phyloP scores from a whole-genome alignment of 2,329 filamentous ascomycete genomes.

The Alternaria sp. region DNA sequence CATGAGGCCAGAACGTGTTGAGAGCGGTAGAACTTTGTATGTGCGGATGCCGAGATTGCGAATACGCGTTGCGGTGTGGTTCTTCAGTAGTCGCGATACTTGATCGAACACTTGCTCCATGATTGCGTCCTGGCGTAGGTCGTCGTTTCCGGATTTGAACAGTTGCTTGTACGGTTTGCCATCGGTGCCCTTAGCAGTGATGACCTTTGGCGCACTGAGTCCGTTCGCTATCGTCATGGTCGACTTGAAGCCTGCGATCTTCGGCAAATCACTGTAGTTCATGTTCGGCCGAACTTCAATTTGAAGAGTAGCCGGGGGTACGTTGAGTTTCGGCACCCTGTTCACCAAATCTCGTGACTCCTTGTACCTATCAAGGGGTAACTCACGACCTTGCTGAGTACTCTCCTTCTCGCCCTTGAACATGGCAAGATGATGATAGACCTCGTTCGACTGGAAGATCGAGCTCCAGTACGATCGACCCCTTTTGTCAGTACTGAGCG shows the following conservation, averaged over 20 bases:
- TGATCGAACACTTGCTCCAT: conserved; percentile 99
- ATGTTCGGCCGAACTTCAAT: conserved; percentile 75
- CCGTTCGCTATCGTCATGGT: conserved; percentile 86
- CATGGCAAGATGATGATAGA: conserved; percentile 68
- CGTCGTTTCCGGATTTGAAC: conserved; percentile 94
- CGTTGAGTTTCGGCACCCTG: conserved; percentile 67
- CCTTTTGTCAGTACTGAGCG: conserved; percentile 61
- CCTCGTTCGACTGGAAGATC: conserved; percentile 75
- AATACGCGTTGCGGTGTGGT: conserved; percentile 85
- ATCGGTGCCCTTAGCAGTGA: conserved; percentile 79
- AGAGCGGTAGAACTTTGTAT: conserved; percentile 94
- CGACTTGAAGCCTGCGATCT: conserved; percentile 73
- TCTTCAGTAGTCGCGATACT: conserved; percentile 86
- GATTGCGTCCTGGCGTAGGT: conserved; percentile 93
- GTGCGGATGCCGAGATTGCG: conserved; percentile 89
- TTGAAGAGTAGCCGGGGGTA: conserved; percentile 90
- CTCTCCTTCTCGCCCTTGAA: conserved; percentile 69
- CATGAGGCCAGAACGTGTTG: conserved; percentile 84
- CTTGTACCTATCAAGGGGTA: conserved; percentile 67
- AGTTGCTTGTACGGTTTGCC: conserved; percentile 85
- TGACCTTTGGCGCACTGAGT: conserved; percentile 90
- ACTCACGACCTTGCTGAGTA: conserved; percentile 68
- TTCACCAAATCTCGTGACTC: conserved; percentile 69
- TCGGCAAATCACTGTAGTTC: conserved; percentile 78
- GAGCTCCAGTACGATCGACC: conserved; percentile 69